Conservation (phyloP, 768 basidiomycete genomes). For the Rhizopogon vulgaris region DNA sequence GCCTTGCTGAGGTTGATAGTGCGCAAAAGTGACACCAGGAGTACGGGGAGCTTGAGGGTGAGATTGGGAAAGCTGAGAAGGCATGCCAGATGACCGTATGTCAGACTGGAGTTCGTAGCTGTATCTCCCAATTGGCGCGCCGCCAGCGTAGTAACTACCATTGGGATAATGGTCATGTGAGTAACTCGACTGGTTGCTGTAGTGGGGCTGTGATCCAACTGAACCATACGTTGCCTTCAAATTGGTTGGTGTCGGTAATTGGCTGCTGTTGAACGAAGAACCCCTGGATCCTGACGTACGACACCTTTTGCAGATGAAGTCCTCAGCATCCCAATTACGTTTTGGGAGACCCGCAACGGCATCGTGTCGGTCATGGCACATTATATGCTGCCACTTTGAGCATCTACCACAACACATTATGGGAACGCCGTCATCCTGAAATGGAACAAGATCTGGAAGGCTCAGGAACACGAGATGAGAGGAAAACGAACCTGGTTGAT, state of each 20-base stretch:
- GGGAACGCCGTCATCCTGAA: constrained; percentile 71
- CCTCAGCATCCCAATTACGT: constrained; percentile 82
- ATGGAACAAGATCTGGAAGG: constrained; percentile 6
- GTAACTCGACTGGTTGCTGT: constrained; percentile 9
- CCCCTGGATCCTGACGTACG: constrained; percentile 15
- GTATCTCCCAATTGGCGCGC: constrained; percentile 15
- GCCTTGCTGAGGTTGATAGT: constrained; percentile 32
- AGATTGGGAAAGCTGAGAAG: constrained; percentile 13
- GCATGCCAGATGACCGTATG: constrained; percentile 6
- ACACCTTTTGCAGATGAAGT: constrained; percentile 72
- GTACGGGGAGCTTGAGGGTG: constrained; percentile 15
- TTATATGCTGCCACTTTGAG: constrained; percentile 85
- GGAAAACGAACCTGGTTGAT: constrained; percentile 57
- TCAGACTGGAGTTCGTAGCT: constrained; percentile 17
- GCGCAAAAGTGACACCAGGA: constrained; percentile 28
- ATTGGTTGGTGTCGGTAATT: background rate
- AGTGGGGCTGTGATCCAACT: constrained; percentile 8
- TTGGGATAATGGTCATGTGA: constrained; percentile 12
- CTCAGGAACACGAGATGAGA: background rate
- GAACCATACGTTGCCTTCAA: constrained; percentile 7
- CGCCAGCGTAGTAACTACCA: constrained; percentile 10
- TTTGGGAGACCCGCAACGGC: constrained; percentile 51
- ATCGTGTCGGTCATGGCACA: constrained; percentile 77
- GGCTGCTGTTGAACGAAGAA: constrained; percentile 4
- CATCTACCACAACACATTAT: constrained; percentile 82